phyloP scores from a whole-genome alignment of 139 green algal species.

The Dunaliella sp. region DNA sequence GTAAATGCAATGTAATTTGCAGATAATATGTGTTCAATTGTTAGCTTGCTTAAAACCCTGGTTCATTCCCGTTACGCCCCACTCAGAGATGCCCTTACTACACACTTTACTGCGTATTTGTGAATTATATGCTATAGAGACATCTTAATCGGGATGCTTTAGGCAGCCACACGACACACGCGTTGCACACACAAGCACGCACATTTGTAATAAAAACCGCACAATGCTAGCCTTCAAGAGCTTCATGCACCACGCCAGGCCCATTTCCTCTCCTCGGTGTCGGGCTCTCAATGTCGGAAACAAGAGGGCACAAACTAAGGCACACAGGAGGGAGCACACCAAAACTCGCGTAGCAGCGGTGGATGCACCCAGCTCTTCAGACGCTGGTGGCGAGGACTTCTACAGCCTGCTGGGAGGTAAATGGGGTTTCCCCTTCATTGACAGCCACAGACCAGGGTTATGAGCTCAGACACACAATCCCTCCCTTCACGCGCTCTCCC shows the following conservation, averaged over 20 bases:
- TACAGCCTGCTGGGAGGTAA: slow-evolving; percentile 45
- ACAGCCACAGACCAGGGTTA: not conserved
- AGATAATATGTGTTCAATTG: too few relatives aligned
- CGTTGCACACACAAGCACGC: not conserved
- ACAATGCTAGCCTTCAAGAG: not conserved
- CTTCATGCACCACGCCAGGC: not conserved
- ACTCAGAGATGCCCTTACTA: too few relatives aligned
- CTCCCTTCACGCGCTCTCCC: not conserved
- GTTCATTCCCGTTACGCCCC: too few relatives aligned
- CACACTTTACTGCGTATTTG: too few relatives aligned
- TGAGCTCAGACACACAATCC: not conserved
- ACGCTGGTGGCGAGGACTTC: slow-evolving; percentile 32
- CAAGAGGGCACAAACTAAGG: not conserved
- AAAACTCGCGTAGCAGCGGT: too few relatives aligned
- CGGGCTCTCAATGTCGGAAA: not conserved
- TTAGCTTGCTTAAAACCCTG: too few relatives aligned
- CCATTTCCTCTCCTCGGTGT: not conserved
- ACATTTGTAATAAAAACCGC: not conserved
- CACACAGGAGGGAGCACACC: too few relatives aligned
- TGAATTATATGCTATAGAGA: too few relatives aligned
- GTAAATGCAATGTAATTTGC: too few relatives aligned
- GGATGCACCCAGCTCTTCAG: too few relatives aligned
- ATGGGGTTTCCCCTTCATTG: not conserved
- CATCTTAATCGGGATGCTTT: too few relatives aligned
- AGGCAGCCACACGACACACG: too few relatives aligned